These are phyloP conservation scores for Harringtonia lauricola DNA, from an alignment of 2,329 filamentous ascomycete genomes.

Conservation along the genomic window DNA sequence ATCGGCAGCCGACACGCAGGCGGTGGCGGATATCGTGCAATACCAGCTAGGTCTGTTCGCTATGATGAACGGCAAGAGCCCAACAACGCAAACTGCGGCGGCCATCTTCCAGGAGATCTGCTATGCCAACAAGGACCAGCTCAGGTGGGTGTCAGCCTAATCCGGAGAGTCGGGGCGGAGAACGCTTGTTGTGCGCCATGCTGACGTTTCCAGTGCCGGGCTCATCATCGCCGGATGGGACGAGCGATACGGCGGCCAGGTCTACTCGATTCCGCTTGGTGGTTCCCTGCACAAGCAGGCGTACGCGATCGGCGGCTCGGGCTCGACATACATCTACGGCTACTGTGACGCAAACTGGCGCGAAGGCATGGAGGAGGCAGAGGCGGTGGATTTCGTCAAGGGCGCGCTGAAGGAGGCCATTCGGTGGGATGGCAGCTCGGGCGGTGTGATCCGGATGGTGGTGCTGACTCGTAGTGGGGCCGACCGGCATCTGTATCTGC, in stretches of 20 bases:
- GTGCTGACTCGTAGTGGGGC: constrained; percentile 85
- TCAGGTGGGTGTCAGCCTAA: constrained; percentile 57
- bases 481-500: constrained; percentile 88
- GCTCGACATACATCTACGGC: constrained; percentile 98
- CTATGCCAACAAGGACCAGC: constrained; percentile 90
- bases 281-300: constrained; percentile 96
- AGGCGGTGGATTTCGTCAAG: constrained; percentile 89
- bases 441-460: constrained; percentile 96
- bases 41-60: constrained; percentile 92
- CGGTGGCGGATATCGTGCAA: constrained; percentile 94
- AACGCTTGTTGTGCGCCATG: too few relatives aligned
- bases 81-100: constrained; percentile 89
- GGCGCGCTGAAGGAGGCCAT: constrained; percentile 85
- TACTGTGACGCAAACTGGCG: constrained; percentile 96
- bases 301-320: constrained; percentile 91
- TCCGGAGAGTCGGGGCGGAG: too few relatives aligned
- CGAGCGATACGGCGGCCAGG: constrained; percentile 85
- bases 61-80: constrained; percentile 77
- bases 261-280: constrained; percentile 93
- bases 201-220: constrained; percentile 53
- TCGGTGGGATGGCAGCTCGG: constrained; percentile 98
- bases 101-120: constrained; percentile 97
- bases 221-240: constrained; percentile 99
- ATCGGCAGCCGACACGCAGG: constrained; percentile 94
- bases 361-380: constrained; percentile 86